Conservation (phyloP, 1,139 yeast species). For the Barnettozyma hawaiiensis region DNA sequence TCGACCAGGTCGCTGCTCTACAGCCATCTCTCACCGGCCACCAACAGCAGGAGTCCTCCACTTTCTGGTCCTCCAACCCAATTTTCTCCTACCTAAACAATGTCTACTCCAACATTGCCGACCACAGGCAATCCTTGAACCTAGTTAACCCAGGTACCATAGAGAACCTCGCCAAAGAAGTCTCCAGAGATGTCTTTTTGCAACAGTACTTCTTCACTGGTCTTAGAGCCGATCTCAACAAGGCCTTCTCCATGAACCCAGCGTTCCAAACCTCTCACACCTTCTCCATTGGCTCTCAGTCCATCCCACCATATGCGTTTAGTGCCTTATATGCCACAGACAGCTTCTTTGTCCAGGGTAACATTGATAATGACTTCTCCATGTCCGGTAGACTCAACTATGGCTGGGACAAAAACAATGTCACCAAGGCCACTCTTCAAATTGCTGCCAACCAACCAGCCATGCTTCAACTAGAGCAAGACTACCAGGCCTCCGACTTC, state of each 20-base stretch:
- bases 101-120: constrained; percentile 63
- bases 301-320: constrained; percentile 88
- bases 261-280: constrained; percentile 97
- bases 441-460: constrained; percentile 86
- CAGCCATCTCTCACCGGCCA: constrained; percentile 34
- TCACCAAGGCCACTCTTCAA: constrained; percentile 85
- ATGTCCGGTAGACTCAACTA: constrained; percentile 87
- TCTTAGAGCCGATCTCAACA: constrained; percentile 91
- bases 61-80: constrained; percentile 83
- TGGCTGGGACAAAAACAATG: constrained; percentile 78
- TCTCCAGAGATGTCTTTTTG: constrained; percentile 85
- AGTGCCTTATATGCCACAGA: constrained; percentile 89
- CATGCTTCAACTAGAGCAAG: constrained; percentile 96
- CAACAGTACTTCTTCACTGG: constrained; percentile 93
- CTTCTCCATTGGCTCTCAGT: constrained; percentile 80
- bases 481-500: constrained; percentile 83
- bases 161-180: constrained; percentile 92
- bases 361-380: constrained; percentile 79
- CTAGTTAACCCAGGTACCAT: constrained; percentile 90
- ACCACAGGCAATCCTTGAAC: constrained; percentile 78
- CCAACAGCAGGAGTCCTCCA: constrained; percentile 39
- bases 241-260: constrained; percentile 86
- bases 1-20: constrained; percentile 50
- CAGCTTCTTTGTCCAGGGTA: constrained; percentile 83
- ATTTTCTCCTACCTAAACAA: constrained; percentile 75